These are phyloP conservation scores for Panicum virgatum DNA, from an alignment of 202 grass and related monocot genomes.

Conservation along the genomic window DNA sequence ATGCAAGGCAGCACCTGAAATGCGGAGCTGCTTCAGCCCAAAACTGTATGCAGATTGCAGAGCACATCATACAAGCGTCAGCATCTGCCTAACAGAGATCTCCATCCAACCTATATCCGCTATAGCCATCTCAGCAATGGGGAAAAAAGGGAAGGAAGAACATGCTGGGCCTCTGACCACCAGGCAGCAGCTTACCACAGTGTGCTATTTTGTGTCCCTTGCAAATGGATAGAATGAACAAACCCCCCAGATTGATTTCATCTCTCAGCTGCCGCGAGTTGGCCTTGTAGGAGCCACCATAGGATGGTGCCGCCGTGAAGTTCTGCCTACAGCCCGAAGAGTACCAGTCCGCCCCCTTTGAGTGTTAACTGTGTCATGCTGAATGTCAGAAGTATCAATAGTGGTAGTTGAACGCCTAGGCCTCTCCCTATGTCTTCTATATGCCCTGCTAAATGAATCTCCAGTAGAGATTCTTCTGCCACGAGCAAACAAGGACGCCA, in stretches of 20 bases:
- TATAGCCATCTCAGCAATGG: conserved; percentile 38
- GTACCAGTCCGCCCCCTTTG: conserved; percentile 26
- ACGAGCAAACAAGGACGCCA: conserved; percentile 51
- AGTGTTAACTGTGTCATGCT: conserved; percentile 37
- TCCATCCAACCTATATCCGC: conserved; percentile 31
- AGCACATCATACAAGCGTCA: conserved; percentile 25
- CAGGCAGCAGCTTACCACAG: conserved; percentile 26
- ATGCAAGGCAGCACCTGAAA: conserved; percentile 50
- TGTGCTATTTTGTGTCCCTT: conserved; percentile 40
- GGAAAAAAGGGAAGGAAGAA: conserved; percentile 32
- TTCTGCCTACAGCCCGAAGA: conserved; percentile 33
- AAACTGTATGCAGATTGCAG: conserved; percentile 23
- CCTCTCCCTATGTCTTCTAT: conserved; percentile 51
- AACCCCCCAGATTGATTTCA: conserved; percentile 7
- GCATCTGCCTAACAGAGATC: conserved; percentile 27
- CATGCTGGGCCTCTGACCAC: conserved; percentile 4
- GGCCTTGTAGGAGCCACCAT: conserved; percentile 29
- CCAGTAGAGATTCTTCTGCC: conserved; percentile 48
- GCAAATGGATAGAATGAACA: conserved; percentile 44
- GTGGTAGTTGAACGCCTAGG: conserved; percentile 35
- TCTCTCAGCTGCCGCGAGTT: conserved; percentile 29
- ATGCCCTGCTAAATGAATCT: conserved; percentile 41
- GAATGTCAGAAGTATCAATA: conserved; percentile 40
- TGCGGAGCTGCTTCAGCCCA: conserved; percentile 36
- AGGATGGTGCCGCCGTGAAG: conserved; percentile 19